Evolutionary conservation across 805 yeast species (phyloP).

Genomic region (Metschnikowia amazonensis): DNA sequence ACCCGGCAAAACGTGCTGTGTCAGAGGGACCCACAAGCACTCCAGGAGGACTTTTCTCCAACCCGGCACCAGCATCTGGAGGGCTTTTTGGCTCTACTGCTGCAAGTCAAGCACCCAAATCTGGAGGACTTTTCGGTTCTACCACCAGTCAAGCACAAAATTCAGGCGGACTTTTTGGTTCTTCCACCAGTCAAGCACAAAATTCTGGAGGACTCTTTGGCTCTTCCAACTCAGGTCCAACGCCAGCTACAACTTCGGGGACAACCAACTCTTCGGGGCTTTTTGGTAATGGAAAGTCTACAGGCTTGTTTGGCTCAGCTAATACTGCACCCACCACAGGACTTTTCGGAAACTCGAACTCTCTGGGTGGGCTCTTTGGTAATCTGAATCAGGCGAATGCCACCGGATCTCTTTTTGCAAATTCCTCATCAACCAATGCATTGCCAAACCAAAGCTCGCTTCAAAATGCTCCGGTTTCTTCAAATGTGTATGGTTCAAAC

Average conservation of each 20-base stretch:
- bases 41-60: conserved; percentile 4
- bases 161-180: conserved; percentile 22
- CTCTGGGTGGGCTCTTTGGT: conserved; percentile 7
- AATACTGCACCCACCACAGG: conserved; percentile 11
- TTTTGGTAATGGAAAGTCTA: conserved; percentile 1
- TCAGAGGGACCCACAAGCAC: conserved; percentile 6
- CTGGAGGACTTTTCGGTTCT: conserved; percentile 26
- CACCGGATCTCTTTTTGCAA: conserved; percentile 4
- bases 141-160: conserved; percentile 6
- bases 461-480: conserved; percentile 1
- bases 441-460: neutral
- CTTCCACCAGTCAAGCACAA: no score
- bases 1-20: conserved; percentile 2
- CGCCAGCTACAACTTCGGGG: neutral
- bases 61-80: neutral
- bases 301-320: conserved; percentile 19
- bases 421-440: neutral
- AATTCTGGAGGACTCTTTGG: conserved; percentile 22
- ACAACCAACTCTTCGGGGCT: no score
- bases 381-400: neutral
- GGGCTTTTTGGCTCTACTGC: conserved; percentile 7
- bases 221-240: neutral
- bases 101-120: neutral
- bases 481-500: conserved; percentile 31
- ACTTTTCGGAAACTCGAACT: conserved; percentile 22